phyloP scores from a whole-genome alignment of 345 rosid species.

The Eucalyptus virginea region DNA sequence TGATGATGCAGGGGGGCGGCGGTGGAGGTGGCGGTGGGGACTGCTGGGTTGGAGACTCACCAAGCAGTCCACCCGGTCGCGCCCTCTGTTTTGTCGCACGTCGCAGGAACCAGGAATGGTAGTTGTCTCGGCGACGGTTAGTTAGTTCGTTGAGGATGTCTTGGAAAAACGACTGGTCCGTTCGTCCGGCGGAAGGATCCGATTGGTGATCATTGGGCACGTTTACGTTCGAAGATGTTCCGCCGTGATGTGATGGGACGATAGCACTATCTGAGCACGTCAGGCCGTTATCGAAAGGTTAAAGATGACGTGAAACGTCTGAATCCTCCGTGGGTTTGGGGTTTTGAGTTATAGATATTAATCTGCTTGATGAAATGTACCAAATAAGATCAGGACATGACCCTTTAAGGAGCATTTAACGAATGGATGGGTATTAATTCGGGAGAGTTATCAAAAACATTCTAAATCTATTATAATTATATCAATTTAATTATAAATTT shows the following conservation, averaged over 20 bases:
- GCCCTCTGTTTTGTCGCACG: neutral
- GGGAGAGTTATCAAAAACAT: too few species aligned
- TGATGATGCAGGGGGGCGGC: neutral
- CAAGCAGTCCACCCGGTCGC: slow-evolving; percentile 3
- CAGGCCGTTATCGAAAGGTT: neutral
- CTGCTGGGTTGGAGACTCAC: neutral
- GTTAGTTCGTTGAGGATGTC: neutral
- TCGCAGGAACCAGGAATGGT: neutral
- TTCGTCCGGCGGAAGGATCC: neutral
- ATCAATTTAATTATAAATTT: too few species aligned
- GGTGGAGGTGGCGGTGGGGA: neutral
- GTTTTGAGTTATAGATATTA: neutral
- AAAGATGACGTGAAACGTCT: neutral
- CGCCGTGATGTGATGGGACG: neutral
- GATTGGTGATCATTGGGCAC: neutral
- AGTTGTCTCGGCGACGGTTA: neutral
- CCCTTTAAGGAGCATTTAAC: neutral
- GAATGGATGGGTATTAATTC: neutral
- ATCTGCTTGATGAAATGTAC: neutral
- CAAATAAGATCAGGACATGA: neutral
- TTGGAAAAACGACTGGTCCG: neutral
- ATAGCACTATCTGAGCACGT: neutral
- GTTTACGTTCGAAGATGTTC: neutral
- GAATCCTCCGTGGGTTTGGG: neutral
- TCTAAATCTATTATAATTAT: too few species aligned